Evolutionary conservation across 495 filamentous ascomycete genomes (phyloP).

Genomic region (Hypoxylon subgilvum): DNA sequence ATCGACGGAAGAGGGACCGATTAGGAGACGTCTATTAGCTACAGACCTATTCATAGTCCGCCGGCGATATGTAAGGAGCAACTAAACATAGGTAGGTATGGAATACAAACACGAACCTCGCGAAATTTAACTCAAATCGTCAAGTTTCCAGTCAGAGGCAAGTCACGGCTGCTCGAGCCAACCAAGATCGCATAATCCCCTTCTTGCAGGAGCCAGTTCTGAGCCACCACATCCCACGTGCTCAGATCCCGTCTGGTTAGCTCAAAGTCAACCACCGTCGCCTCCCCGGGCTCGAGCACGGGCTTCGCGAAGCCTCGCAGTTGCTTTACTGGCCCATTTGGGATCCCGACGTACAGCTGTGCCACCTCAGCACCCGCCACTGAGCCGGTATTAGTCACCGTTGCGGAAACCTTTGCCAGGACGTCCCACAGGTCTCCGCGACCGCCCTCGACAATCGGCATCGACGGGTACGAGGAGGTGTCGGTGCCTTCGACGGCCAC

Average conservation of each 20-base stretch:
- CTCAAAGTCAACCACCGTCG: conserved; percentile 56
- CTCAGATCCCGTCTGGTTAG: conserved; percentile 70
- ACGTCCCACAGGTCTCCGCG: conserved; percentile 64
- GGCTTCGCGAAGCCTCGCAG: conserved; percentile 73
- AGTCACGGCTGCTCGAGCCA: conserved; percentile 70
- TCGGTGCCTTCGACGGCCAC: conserved; percentile 27
- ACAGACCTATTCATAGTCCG: no score
- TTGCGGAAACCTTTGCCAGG: conserved; percentile 57
- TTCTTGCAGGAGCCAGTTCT: conserved; percentile 64
- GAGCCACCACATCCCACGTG: conserved; percentile 66
- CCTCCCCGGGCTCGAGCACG: conserved; percentile 50
- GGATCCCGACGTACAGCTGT: conserved; percentile 69
- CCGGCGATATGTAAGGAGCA: no score
- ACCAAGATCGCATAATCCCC: conserved; percentile 55
- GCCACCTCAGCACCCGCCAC: conserved; percentile 61
- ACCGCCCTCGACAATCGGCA: conserved; percentile 60
- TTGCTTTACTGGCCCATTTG: conserved; percentile 58
- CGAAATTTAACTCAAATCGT: conserved; percentile 17
- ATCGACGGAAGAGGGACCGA: no score
- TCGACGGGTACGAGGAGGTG: conserved; percentile 44
- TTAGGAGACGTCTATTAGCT: no score
- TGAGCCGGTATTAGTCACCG: conserved; percentile 63
- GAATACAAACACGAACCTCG: no score
- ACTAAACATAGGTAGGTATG: no score
- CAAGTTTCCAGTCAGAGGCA: conserved; percentile 49